Evolutionary conservation across 352 stramenopile species (phyloP), one percentile per base, ranked within the genome.

Genomic region (Phytophthora sansomeana): DNA sequence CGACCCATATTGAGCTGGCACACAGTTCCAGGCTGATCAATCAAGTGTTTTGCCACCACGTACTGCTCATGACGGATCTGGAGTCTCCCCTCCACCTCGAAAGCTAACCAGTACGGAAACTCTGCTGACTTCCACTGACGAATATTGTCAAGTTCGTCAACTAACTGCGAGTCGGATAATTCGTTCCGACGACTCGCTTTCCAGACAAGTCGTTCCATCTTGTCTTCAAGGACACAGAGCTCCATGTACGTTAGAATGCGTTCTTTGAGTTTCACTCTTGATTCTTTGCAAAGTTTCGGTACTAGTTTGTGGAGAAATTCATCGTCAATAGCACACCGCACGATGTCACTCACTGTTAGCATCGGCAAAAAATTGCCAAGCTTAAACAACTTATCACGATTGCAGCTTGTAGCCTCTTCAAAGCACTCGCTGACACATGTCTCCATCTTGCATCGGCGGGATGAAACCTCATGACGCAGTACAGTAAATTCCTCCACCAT

Each of bases 1-100:
- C 85, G 68, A 0, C 89, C 91, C 88, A 96, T 96, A 59, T 96
- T 96, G 5, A 97, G 74, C 56, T 97, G 87, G 13, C 85, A 90
- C 10, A 96, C 81, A 4, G 82, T 75, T 30, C 84, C 78, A 11
- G 78, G 78, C 10, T 81, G 68, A 8, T 89, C 42, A 30, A 96
- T 83, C n/a, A 97, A 62, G 43, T 96, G 84, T n/a, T 77, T 52
- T 9, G 85, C 80, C 24, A 96, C 76, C 3, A 88, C 68, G 49
- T 80, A 93, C 57, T 97, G 89, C 35, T 93, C 85, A 16, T 78
- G 82, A 0, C 87, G 79, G 29, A 97, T 97, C 62, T 94, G 84
- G 14, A 97, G 51, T 16, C 67, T 32, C 5, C 6, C 82, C 81
- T 75, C 96, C 90, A 1, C 90, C 80, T 97, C 91, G 67, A 97